Base-by-base conservation (phyloP, 163 green algal species). In the Scenedesmus sp. region DNA sequence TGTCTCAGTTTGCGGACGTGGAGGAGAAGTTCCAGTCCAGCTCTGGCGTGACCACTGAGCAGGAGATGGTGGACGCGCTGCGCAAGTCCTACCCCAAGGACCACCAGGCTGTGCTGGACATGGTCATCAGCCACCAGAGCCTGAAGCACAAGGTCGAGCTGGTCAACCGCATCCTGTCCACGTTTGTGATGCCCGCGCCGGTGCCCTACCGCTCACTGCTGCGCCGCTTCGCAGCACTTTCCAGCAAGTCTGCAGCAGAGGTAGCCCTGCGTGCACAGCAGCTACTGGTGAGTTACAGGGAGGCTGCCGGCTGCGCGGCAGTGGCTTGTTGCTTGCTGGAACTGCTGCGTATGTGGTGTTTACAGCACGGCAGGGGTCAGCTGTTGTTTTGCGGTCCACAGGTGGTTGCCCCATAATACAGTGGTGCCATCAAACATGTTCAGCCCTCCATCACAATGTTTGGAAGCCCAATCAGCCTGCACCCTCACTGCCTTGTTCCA, bases 41-140 rank as follows among this genome's bases (percentile, higher is more conserved):
- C 7, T 93, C 89, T 73, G 88, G 87, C 37, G 51, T 89, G 44
- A 94, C 89, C 42, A 98, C 96, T 5, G 95, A 98, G 88, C 95
- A 97, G 90, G 96, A 98, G 92, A 92, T 92, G 78, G 95, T 99
- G 70, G 96, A 99, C 84, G 85, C 90, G 20, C 93, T 99, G 89
- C 94, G 97, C 83, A 94, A 96, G 94, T 81, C 72, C 68, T 89
- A 95, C 87, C 65, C 89, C 22, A 91, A 92, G 49, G 89, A 95
- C 84, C 93, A 94, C 80, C 59, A 91, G 78, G 84, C 72, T 18
- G 92, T 95, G 30, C 92, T 96, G 61, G 94, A 95, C 49, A 95
- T 98, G 42, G 96, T 98, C 59, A 80, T 98, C 15, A 96, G 95
- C 78, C 97, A 99, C 93, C 96, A 98, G 93, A 94, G 93, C 26